Evolutionary conservation across 2,329 filamentous ascomycete species (phyloP).

Genomic region (Clarireedia monteithiana): DNA sequence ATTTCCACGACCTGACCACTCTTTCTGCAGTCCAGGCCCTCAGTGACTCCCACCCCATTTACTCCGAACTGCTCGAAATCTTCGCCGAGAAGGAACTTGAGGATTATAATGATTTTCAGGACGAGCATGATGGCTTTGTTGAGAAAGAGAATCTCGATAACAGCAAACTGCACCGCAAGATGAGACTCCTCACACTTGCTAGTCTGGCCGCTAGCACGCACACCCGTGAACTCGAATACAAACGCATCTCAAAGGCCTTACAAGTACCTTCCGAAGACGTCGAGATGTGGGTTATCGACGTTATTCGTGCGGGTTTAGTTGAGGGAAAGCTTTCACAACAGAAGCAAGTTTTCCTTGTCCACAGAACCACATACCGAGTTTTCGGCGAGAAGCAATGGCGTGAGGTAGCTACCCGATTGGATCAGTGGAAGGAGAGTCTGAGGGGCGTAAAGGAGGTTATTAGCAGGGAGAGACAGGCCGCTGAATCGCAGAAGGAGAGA

Average conservation of each 20-base stretch:
- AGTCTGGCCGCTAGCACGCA: conserved; percentile 78
- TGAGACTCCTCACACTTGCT: conserved; percentile 88
- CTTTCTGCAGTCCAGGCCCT: conserved; percentile 79
- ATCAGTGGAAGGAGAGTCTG: conserved; percentile 83
- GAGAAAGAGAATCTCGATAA: conserved; percentile 67
- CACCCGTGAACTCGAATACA: conserved; percentile 82
- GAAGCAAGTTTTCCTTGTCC: conserved; percentile 87
- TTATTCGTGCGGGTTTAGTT: conserved; percentile 89
- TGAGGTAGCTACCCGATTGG: conserved; percentile 82
- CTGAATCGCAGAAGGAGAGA: conserved; percentile 68
- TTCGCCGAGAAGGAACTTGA: conserved; percentile 92
- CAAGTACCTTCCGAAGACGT: conserved; percentile 78
- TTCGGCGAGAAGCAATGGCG: conserved; percentile 98
- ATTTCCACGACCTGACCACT: conserved; percentile 64
- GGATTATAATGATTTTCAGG: conserved; percentile 91
- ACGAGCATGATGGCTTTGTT: conserved; percentile 81
- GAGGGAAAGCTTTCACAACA: conserved; percentile 95
- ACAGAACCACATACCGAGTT: conserved; percentile 91
- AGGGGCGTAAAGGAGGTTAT: conserved; percentile 72
- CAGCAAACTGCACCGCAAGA: conserved; percentile 80
- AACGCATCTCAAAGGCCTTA: conserved; percentile 73
- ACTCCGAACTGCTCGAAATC: conserved; percentile 89
- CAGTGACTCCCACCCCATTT: conserved; percentile 71
- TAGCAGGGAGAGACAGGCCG: conserved; percentile 72
- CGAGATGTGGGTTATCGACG: conserved; percentile 98